A percentile compares a stretch with the other conserved stretches of the same genome.
Evolutionary conservation across 345 rosid genomes (phyloP).

Genomic region (Balakata baccata): DNA sequence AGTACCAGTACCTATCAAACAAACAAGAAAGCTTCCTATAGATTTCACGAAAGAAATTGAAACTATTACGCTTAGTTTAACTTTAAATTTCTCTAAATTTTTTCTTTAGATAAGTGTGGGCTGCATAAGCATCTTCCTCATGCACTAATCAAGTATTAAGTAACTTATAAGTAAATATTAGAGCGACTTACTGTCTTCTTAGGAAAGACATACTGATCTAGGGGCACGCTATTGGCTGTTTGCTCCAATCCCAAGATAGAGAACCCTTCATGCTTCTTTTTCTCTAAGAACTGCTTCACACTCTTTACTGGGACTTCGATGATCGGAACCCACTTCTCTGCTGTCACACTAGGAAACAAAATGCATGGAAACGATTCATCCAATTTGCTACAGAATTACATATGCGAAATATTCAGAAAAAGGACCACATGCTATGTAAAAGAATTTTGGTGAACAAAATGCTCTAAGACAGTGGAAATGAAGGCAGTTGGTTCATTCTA

Average conservation of each 20-base stretch:
- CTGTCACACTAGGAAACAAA: slow-evolving; percentile 68
- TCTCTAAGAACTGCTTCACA: slow-evolving; percentile 69
- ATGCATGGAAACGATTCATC: background rate
- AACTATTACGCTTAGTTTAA: background rate
- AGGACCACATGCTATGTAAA: background rate
- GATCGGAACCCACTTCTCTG: slow-evolving; percentile 95
- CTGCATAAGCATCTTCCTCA: background rate
- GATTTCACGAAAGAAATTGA: background rate
- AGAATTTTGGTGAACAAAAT: background rate
- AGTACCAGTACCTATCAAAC: slow-evolving; percentile 73
- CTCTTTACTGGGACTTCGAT: slow-evolving; percentile 80
- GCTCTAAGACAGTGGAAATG: background rate
- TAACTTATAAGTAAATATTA: background rate
- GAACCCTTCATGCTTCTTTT: slow-evolving; percentile 83
- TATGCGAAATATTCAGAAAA: background rate
- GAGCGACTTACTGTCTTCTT: slow-evolving; percentile 59
- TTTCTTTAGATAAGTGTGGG: background rate
- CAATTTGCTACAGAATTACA: background rate
- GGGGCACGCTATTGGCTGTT: slow-evolving; percentile 81
- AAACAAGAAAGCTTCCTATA: background rate
- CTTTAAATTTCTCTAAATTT: background rate
- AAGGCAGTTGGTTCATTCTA: background rate
- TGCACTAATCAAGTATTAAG: background rate
- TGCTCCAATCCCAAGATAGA: slow-evolving; percentile 90
- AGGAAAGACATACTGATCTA: slow-evolving; percentile 66